Evolutionary conservation across 352 stramenopile genomes (phyloP), one percentile per base, ranked within the genome.

Genomic region (Globisporangium solare): DNA sequence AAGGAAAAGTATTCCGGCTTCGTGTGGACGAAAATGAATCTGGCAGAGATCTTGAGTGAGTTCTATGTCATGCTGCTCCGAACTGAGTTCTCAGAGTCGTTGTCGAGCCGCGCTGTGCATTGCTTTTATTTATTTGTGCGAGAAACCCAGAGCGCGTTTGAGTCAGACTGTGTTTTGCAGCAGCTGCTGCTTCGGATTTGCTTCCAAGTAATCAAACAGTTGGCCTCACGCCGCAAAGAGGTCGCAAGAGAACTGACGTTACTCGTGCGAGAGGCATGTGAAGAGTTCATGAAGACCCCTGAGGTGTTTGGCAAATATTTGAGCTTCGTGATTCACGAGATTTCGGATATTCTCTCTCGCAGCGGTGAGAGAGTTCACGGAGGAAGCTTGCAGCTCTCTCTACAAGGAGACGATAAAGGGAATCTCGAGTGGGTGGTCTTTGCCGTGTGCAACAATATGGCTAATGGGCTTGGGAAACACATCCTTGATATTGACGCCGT

Each of bases 261-360:
- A 22, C 68, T 88, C n/a, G 64, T 92, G 39, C 78, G 79, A 15
- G 68, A 85, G 21, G 57, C 66, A 13, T 92, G 83, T 54, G 79
- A 91, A 12, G 58, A 68, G 31, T 91, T 86, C 35, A 79, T 92
- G 64, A 74, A 74, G 32, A 76, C 54, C 0, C 59, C 76, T 0
- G 80, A 92, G 12, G 61, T 68, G 24, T 94, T 94, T 66, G 86
- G 86, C n/a, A 86, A 78, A 51, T 92, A 92, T 49, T 61, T 95
- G 18, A 77, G 76, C 18, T 81, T 86, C 52, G 76, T 94, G 6
- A 71, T 95, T 17, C 69, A 87, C 62, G 75, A 89, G 50, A 85
- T 94, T n/a, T 72, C 76, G n/a, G 65, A 74, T 47, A 79, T 92
- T 21, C 61, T 89, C 13, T 71, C 67, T 18, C 45, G 45, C 7